Evolutionary conservation across 2,329 filamentous ascomycete species (phyloP).

Genomic region (Aureobasidium uvarum): DNA sequence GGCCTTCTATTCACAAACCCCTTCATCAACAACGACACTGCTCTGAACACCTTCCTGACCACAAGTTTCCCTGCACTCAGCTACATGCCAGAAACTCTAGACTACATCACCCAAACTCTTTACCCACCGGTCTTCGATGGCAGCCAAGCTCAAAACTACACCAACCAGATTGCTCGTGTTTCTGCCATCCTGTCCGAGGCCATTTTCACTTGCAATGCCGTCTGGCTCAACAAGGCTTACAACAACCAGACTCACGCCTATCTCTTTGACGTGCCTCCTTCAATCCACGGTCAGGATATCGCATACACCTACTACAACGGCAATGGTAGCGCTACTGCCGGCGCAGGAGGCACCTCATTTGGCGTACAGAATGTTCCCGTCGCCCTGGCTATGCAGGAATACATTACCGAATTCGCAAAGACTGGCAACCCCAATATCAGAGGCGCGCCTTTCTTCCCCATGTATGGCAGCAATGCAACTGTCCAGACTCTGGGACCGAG

Average conservation of each 20-base stretch:
- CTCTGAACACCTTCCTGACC: conserved; percentile 35
- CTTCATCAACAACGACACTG: conserved; percentile 38
- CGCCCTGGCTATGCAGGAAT: conserved; percentile 48
- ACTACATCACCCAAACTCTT: conserved; percentile 47
- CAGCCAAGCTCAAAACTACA: conserved; percentile 46
- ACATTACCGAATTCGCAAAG: conserved; percentile 47
- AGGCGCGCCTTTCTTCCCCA: conserved; percentile 46
- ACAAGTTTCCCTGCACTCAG: conserved; percentile 35
- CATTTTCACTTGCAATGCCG: conserved; percentile 52
- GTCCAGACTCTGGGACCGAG: conserved; percentile 43
- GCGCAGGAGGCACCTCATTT: background rate
- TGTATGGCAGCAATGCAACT: conserved; percentile 47
- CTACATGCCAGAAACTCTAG: conserved; percentile 36
- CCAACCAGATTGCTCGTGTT: conserved; percentile 45
- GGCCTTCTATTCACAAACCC: conserved; percentile 47
- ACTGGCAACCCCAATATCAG: conserved; percentile 42
- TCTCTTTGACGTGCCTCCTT: conserved; percentile 54
- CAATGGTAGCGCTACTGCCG: conserved; percentile 29
- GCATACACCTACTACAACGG: conserved; percentile 55
- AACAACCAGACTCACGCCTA: conserved; percentile 52
- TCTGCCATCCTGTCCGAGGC: conserved; percentile 46
- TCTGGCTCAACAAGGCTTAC: conserved; percentile 51
- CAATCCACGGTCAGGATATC: conserved; percentile 54
- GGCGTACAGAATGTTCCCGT: conserved; percentile 34
- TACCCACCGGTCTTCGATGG: conserved; percentile 54